A percentile compares a stretch with the other conserved stretches of the same genome.
phyloP scores from a whole-genome alignment of 208 protist genomes.

The Crithidia expoeki region DNA sequence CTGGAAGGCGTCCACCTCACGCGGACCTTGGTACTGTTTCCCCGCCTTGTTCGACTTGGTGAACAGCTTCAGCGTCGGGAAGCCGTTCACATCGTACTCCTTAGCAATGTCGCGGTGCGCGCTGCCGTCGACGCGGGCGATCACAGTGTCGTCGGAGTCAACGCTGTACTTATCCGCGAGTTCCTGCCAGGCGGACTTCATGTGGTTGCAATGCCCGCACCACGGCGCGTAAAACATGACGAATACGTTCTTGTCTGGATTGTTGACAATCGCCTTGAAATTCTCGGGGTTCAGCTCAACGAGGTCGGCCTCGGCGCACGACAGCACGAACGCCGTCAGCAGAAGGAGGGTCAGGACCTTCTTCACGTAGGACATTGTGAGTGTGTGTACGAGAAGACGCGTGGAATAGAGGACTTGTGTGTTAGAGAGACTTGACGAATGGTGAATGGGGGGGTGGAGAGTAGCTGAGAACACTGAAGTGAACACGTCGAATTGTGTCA shows the following conservation, averaged over 20 bases:
- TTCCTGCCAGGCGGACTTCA: conserved; percentile 87
- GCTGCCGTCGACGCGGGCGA: conserved; percentile 81
- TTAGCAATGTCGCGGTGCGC: conserved; percentile 50
- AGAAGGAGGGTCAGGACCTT: conserved; percentile 25
- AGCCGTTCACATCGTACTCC: conserved; percentile 69
- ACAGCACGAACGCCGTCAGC: conserved; percentile 25
- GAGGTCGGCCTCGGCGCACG: conserved; percentile 43
- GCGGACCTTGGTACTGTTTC: conserved; percentile 61
- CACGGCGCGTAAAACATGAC: conserved; percentile 97
- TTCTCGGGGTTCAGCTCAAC: conserved; percentile 75
- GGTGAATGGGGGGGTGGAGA: no score
- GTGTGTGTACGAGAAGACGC: background rate
- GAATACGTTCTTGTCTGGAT: conserved; percentile 92
- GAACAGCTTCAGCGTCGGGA: conserved; percentile 90
- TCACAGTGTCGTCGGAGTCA: conserved; percentile 50
- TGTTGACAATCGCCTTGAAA: conserved; percentile 81
- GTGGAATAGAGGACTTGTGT: background rate
- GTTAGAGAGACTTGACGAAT: background rate
- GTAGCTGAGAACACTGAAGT: no score
- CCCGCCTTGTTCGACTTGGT: conserved; percentile 80
- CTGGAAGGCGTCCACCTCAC: conserved; percentile 49
- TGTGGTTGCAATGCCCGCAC: conserved; percentile 96
- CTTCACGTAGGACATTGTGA: conserved; percentile 19
- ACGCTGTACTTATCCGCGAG: conserved; percentile 61
- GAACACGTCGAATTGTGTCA: no score